Evolutionary conservation across 2,329 filamentous ascomycete species (phyloP).

Genomic region (Venturia asperata): DNA sequence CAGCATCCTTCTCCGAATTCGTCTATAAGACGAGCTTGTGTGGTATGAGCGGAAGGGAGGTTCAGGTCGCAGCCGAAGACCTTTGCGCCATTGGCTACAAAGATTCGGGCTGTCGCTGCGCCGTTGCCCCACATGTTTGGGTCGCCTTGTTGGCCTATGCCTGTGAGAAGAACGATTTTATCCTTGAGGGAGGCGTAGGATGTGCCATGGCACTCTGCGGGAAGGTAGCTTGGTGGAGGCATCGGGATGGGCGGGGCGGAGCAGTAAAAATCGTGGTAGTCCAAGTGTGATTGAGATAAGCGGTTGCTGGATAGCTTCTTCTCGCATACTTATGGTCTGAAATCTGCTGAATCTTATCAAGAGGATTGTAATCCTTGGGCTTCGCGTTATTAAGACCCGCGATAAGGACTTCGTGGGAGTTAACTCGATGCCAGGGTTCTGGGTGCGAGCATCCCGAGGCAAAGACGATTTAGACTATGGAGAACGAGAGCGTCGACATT

Average conservation of each 20-base stretch:
- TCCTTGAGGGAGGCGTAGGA: constrained; percentile 6
- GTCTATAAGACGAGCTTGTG: constrained; percentile 1
- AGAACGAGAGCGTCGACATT: background rate
- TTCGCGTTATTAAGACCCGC: background rate
- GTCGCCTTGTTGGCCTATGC: constrained; percentile 19
- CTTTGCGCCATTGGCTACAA: constrained; percentile 16
- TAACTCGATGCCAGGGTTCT: background rate
- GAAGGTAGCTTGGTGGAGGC: background rate
- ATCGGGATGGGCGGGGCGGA: background rate
- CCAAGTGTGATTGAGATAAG: background rate
- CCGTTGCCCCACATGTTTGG: constrained; percentile 19
- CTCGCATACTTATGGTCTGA: background rate
- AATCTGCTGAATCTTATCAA: no score
- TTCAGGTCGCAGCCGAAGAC: constrained; percentile 20
- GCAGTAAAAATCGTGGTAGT: background rate
- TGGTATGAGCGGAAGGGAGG: constrained; percentile 15
- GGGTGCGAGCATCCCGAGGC: background rate
- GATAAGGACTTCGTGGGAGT: background rate
- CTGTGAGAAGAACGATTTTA: constrained; percentile 18
- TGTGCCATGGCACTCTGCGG: constrained; percentile 7
- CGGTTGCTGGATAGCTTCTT: no score
- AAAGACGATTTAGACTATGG: background rate
- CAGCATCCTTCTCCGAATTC: constrained; percentile 12
- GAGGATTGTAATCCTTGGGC: no score
- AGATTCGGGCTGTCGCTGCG: constrained; percentile 18